A percentile compares a stretch with the other conserved stretches of the same genome.
Evolutionary conservation across 2,329 filamentous ascomycete species (phyloP).

Genomic region (Talaromyces rugulosus): DNA sequence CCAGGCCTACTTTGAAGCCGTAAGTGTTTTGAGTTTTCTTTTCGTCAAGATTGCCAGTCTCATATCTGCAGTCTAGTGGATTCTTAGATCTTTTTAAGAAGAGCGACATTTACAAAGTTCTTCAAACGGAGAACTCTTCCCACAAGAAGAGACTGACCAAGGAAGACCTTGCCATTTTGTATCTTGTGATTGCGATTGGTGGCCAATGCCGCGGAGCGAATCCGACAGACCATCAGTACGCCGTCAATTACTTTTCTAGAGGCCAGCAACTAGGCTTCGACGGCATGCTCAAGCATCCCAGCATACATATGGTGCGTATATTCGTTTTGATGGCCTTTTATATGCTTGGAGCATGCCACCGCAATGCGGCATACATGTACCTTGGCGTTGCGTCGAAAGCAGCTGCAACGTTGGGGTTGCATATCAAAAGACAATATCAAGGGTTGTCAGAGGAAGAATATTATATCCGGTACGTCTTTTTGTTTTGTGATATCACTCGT

Average conservation of each 20-base stretch:
- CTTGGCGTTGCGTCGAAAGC: slow-evolving; percentile 56
- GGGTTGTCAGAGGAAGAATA: slow-evolving; percentile 1
- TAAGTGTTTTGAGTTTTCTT: slow-evolving; percentile 11
- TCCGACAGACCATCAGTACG: slow-evolving; percentile 24
- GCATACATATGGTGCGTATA: slow-evolving; percentile 48
- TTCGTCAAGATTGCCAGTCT: slow-evolving; percentile 6
- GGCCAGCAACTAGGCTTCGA: slow-evolving; percentile 48
- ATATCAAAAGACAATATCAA: slow-evolving; percentile 30
- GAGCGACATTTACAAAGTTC: slow-evolving; percentile 19
- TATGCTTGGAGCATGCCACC: slow-evolving; percentile 55
- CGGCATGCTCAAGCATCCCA: slow-evolving; percentile 52
- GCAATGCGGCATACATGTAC: slow-evolving; percentile 62
- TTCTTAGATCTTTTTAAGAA: slow-evolving; percentile 36
- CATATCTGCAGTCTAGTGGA: slow-evolving; percentile 33
- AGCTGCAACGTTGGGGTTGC: slow-evolving; percentile 55
- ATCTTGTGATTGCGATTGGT: slow-evolving; percentile 52
- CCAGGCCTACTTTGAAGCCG: slow-evolving; percentile 26
- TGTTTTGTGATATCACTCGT: background rate
- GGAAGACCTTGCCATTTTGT: slow-evolving; percentile 19
- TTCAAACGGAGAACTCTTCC: slow-evolving; percentile 6
- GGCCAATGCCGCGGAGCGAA: slow-evolving; percentile 43
- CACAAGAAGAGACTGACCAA: slow-evolving; percentile 16
- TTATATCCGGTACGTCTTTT: background rate
- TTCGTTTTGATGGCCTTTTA: slow-evolving; percentile 58
- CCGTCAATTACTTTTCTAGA: slow-evolving; percentile 43